Evolutionary conservation across 2,329 filamentous ascomycete species (phyloP).

Genomic region (Fusarium guadeloupense): DNA sequence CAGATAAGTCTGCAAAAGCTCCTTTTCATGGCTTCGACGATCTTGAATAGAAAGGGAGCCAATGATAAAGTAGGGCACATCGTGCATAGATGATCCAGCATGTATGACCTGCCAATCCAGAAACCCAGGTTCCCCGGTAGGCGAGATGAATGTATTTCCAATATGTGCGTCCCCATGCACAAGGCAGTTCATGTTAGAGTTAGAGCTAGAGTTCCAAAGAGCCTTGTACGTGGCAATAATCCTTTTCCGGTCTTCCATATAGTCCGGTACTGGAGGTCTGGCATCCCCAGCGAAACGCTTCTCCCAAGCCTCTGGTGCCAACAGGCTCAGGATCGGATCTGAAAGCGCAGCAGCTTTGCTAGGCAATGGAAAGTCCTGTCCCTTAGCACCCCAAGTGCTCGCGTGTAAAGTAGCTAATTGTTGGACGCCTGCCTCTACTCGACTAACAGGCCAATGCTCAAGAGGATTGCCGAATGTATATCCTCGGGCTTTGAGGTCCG

Average conservation of each 20-base stretch:
- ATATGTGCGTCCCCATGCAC: conserved; percentile 13
- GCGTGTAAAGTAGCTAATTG: conserved; percentile 20
- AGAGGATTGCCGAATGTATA: conserved; percentile 12
- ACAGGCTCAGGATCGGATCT: not conserved
- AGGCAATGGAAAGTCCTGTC: not conserved
- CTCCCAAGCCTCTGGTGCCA: not conserved
- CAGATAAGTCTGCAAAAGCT: conserved; percentile 21
- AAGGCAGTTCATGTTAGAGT: conserved; percentile 8
- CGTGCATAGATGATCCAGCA: conserved; percentile 7
- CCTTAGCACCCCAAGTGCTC: conserved; percentile 4
- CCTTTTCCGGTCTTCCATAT: not conserved
- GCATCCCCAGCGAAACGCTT: conserved; percentile 3
- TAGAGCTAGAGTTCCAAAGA: not conserved
- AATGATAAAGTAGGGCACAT: conserved; percentile 10
- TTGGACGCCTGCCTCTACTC: not conserved
- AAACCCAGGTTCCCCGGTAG: conserved; percentile 10
- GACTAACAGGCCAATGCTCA: conserved; percentile 2
- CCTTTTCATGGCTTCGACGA: conserved; percentile 4
- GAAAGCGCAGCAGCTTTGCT: not conserved
- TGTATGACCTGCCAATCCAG: conserved; percentile 24
- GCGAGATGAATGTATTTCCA: conserved; percentile 9
- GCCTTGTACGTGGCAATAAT: not conserved
- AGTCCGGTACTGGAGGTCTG: not conserved
- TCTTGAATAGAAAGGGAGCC: conserved; percentile 4
- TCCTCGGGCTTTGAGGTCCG: not conserved